A percentile compares a stretch with the other conserved stretches of the same genome.
Conservation (phyloP, 768 basidiomycete genomes). For the Boletus reticuloceps region DNA sequence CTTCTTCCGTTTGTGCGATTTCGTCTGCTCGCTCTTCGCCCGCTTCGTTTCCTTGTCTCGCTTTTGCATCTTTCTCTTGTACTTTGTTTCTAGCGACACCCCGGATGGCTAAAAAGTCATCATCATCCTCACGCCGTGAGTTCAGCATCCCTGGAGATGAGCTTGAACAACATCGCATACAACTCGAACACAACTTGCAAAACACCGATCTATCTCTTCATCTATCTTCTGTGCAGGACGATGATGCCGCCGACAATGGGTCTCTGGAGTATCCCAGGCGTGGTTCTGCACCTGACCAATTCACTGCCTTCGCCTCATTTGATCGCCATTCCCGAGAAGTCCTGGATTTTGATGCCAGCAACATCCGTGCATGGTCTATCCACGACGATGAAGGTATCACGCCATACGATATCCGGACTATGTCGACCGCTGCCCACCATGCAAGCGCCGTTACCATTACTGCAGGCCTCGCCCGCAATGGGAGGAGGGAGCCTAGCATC, state of each 20-base stretch:
- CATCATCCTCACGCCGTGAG: conserved; percentile 33
- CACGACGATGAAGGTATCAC: conserved; percentile 65
- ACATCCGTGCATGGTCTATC: conserved; percentile 56
- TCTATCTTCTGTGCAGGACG: conserved; percentile 53
- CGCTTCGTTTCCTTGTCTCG: conserved; percentile 8
- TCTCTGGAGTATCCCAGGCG: conserved; percentile 73
- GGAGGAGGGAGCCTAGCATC: conserved; percentile 53
- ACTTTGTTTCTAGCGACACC: conserved; percentile 14
- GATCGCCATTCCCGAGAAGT: conserved; percentile 55
- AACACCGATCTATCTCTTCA: conserved; percentile 71
- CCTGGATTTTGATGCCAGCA: conserved; percentile 52
- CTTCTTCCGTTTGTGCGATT: neutral
- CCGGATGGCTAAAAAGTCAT: conserved; percentile 25
- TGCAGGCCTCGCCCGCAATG: conserved; percentile 63
- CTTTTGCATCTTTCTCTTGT: conserved; percentile 16
- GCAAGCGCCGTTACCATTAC: conserved; percentile 84
- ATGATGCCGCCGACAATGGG: conserved; percentile 43
- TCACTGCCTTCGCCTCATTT: conserved; percentile 60
- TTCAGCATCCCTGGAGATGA: conserved; percentile 67
- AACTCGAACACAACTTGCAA: conserved; percentile 76
- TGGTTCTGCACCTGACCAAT: conserved; percentile 53
- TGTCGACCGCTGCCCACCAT: conserved; percentile 88
- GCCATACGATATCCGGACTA: conserved; percentile 65
- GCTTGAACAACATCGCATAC: conserved; percentile 72
- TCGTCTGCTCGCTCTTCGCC: conserved; percentile 5